Base-by-base conservation (phyloP, 371 early-diverging fungal genomes). In the Dichotomocladium elegans region DNA sequence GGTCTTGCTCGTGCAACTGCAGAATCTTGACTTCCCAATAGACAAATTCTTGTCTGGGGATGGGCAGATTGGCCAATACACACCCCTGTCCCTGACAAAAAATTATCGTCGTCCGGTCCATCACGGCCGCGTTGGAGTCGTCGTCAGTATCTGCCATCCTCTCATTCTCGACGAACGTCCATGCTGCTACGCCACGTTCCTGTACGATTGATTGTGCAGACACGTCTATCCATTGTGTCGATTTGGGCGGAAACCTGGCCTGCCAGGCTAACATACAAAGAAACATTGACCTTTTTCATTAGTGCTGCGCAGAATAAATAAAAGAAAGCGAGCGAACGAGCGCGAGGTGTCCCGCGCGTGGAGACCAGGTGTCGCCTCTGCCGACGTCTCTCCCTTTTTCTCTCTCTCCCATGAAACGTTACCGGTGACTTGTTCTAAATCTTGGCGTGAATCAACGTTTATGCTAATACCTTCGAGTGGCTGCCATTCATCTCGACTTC, bases 1-100 rank as follows among this genome's bases (percentile, higher is more conserved):
- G 21, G 43, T 63, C 65, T 35, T 61, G 55, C 11, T 68, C 70
- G 37, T 70, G 68, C 34, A 75, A 69, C 57, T 81, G 79, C 45
- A 79, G 68, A 58, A 86, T 66, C 62, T 90, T 86, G 45, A 81
- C 83, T 66, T 86, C 86, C 76, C 80, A 86, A 48, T 86, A 86
- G 30, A 73, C 75, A 12, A 82, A 78, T 41, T 85, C 83, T 67
- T 86, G 86, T 29, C 65, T 65, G 24, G 87, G 88, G 24, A 90
- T 60, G 4, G 90, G 90, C 33, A 89, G 57, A 57, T 89, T 89
- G 17, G 90, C 83, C 55, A 84, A 81, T 28, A 86, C 83, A 48
- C 82, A 85, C 33, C 85, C 83, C 55, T 87, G 86, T 26, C 86
- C 81, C 25, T 86, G 86, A 48, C 63, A 80, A 66, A 81, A 88